phyloP scores from a whole-genome alignment of 257 asterid species.

The Schizonepeta tenuifolia region DNA sequence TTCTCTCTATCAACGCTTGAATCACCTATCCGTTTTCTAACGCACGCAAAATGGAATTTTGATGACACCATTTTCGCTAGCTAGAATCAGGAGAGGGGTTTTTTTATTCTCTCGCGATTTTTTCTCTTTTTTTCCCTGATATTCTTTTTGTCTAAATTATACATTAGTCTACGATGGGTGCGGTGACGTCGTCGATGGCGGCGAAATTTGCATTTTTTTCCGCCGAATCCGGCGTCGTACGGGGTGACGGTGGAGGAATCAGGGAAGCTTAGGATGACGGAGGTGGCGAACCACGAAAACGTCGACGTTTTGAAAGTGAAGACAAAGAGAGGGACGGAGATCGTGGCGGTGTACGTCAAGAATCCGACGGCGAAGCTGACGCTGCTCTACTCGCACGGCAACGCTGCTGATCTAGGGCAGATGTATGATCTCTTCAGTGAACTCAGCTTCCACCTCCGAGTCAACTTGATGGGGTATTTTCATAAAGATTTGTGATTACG shows the following conservation, averaged over 20 bases:
- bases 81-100: conserved; percentile 11
- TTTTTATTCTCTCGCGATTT: not conserved
- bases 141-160: not conserved
- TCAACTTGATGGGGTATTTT: conserved; percentile 88
- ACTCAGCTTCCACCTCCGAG: conserved; percentile 84
- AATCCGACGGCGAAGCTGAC: conserved; percentile 83
- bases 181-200: conserved; percentile 90
- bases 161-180: conserved; percentile 68
- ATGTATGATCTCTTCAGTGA: conserved; percentile 88
- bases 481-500: not conserved
- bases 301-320: conserved; percentile 79
- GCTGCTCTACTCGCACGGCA: conserved; percentile 88
- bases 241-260: conserved; percentile 54
- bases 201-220: conserved; percentile 92
- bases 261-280: conserved; percentile 82
- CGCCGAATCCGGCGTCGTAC: conserved; percentile 91
- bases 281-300: conserved; percentile 73
- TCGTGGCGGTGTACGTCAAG: conserved; percentile 76
- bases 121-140: not conserved
- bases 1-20: conserved; percentile 15
- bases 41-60: conserved; percentile 27
- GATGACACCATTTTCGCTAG: not conserved
- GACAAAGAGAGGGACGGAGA: conserved; percentile 78
- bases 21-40: conserved; percentile 29
- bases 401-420: conserved; percentile 99